phyloP scores from a whole-genome alignment of 495 filamentous ascomycete species.

The Aspergillus biplanus region DNA sequence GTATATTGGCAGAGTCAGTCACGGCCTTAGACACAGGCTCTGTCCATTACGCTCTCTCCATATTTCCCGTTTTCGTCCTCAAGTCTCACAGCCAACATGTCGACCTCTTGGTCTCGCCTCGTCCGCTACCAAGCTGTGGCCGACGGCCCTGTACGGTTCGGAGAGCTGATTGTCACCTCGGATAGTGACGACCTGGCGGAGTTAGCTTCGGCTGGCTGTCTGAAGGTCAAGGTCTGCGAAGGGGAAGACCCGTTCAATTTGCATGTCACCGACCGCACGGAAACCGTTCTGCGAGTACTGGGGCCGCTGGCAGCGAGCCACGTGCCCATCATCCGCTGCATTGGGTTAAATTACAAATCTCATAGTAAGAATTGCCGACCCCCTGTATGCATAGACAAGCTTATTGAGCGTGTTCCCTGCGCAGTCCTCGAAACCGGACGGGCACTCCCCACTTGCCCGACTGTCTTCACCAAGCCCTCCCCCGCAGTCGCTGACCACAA shows the following conservation, averaged over 20 bases:
- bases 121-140: neutral
- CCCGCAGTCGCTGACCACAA: constrained; percentile 2
- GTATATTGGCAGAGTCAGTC: no score
- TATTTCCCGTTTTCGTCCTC: no score
- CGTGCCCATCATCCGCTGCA: constrained; percentile 5
- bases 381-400: no score
- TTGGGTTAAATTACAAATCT: constrained; percentile 1
- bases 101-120: neutral
- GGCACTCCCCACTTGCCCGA: neutral
- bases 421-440: constrained; percentile 6
- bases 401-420: no score
- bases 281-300: neutral
- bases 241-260: neutral
- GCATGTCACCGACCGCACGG: neutral
- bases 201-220: neutral
- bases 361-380: no score
- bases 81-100: no score
- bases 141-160: neutral
- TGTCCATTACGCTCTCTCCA: no score
- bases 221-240: neutral
- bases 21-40: no score
- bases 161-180: neutral
- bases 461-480: constrained; percentile 4
- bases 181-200: neutral
- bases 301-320: neutral